Base-by-base conservation (phyloP, 2,329 filamentous ascomycete species). In the Onygenales sp. region DNA sequence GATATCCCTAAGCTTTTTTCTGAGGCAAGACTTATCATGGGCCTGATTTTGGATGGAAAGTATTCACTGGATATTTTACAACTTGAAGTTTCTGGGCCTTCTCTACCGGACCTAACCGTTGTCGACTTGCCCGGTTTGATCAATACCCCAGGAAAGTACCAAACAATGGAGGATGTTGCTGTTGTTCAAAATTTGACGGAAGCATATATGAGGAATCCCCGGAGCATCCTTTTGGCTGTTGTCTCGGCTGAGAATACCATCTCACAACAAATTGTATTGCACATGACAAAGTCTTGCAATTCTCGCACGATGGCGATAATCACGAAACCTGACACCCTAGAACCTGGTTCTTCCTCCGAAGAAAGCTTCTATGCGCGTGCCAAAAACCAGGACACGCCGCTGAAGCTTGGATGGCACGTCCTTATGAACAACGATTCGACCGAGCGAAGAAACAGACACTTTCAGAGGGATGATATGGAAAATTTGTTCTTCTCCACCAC, bases 51-150 rank as follows among this genome's bases (percentile, higher is more conserved):
- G n/a, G 56, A 60, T n/a, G 52, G 52, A 9, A 53, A 61, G 57
- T 57, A 62, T 42, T 61, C 56, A 14, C 58, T 76, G 67, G 66
- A 79, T 72, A 75, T 82, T 21, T 72, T 84, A 5, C 75, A 81
- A 0, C 74, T 84, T 0, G 80, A 84, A 59, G 76, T 83, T 61
- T 75, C 72, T 9, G 81, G 81, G 0, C 81, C 80, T 0, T 75
- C 80, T 9, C 77, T 80, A 69, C 79, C 80, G 1, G 72, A 84
- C 13, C 66, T 85, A 43, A 84, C 80, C 0, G 72, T 84, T 1
- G 79, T 84, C 7, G 82, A 85, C 64, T 69, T 85, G 36, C 82
- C 81, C 0, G 81, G 82, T 1, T 67, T 84, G 1, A 77, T 83
- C 32, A 72, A 74, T 35, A 76, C 80, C 7, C 75, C 74, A 58